These are phyloP conservation scores for Suhomyces guaymorum DNA, from an alignment of 1,139 yeast species.

Conservation along the genomic window DNA sequence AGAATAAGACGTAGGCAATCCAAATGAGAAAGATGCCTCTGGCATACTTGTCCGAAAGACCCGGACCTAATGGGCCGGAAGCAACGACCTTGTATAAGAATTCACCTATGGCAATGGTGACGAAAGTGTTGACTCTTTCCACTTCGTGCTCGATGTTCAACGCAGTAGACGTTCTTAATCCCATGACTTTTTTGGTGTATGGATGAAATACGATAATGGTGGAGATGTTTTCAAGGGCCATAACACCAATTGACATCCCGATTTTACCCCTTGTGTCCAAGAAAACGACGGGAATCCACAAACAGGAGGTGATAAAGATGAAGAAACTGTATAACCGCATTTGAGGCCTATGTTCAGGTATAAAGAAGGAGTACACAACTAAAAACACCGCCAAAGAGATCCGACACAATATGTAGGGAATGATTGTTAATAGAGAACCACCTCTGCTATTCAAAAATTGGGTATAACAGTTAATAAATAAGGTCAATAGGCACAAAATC, in stretches of 20 bases:
- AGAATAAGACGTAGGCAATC: constrained; percentile 52
- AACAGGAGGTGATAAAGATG: constrained; percentile 33
- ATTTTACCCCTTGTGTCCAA: constrained; percentile 48
- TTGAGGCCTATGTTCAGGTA: constrained; percentile 57
- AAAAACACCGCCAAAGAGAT: constrained; percentile 37
- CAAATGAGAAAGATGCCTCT: constrained; percentile 53
- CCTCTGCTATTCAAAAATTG: constrained; percentile 32
- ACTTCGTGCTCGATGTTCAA: constrained; percentile 68
- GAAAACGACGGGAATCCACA: constrained; percentile 53
- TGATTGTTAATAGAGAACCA: constrained; percentile 46
- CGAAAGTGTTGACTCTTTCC: constrained; percentile 59
- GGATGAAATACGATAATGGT: constrained; percentile 48
- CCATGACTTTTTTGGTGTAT: constrained; percentile 40
- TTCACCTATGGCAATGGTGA: constrained; percentile 67
- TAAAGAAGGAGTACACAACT: constrained; percentile 48
- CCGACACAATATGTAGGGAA: constrained; percentile 51
- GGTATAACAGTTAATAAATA: constrained; percentile 54
- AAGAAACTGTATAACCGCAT: constrained; percentile 42
- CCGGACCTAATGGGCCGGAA: constrained; percentile 46
- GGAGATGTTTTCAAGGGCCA: constrained; percentile 43
- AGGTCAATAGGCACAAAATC: constrained; percentile 52
- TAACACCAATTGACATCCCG: constrained; percentile 44
- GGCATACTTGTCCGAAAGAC: constrained; percentile 46
- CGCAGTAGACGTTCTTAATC: constrained; percentile 55
- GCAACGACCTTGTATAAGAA: constrained; percentile 62